Base-by-base conservation (phyloP, 805 yeast genomes). In the Lachancea thermotolerans region DNA sequence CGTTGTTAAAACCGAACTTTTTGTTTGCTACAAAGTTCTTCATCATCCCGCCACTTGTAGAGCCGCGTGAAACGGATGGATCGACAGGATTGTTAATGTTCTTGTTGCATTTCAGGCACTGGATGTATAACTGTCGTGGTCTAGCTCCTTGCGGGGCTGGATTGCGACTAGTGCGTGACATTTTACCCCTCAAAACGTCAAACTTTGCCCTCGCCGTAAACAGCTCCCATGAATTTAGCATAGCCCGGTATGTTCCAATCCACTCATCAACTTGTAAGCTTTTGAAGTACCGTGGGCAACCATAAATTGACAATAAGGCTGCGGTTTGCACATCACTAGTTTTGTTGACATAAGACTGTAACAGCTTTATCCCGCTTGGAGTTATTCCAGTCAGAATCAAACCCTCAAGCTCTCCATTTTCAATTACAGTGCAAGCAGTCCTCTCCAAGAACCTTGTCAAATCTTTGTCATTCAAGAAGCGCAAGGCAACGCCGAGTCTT, bases 281-380 rank as follows among this genome's bases (percentile, higher is more conserved):
- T 9, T 66, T 66, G 62, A 90, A 87, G 62, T 84, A 90, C 48
- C 89, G 71, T 0, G 98, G 97, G 41, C 82, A 82, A 0, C 89
- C 95, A 66, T 77, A 86, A 4, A 90, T 73, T 0, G 87, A 76
- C 3, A 91, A 79, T 42, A 90, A 65, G 0, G 95, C 82, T 0
- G 95, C 96, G 0, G 95, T 89, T 62, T 91, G 99, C 2, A 89
- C 84, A 62, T 91, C 99, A 43, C 87, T 77, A 0, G 95, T 86
- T 55, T 90, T 73, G 62, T 89, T 91, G 30, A 90, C 93, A 64
- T 85, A 91, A 0, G 87, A 77, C 65, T 90, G 96, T 35, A 91
- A 64, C 39, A 91, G 69, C 57, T 85, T 85, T 29, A 87, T 78
- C 0, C 95, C 95, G 42, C 77, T 70, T 1, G 91, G 89, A 0